Conservation (phyloP, 1,284 basidiomycete species). For the Anthracocystis walkeri region DNA sequence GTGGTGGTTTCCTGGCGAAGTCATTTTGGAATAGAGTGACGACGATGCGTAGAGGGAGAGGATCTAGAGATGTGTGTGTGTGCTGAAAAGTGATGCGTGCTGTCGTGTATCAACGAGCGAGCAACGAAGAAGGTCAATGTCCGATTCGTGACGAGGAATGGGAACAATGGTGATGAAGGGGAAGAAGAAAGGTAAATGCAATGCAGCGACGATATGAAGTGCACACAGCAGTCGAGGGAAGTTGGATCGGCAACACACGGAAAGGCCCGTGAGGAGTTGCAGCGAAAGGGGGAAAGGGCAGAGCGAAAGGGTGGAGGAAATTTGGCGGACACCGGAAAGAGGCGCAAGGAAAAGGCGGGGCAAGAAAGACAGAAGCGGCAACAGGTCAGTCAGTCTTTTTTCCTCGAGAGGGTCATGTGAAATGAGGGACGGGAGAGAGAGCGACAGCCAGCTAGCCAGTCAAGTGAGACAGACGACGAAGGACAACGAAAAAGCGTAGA, state of each 20-base stretch:
- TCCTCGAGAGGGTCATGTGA: slow-evolving; percentile 8
- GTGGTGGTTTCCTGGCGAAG: slow-evolving; percentile 69
- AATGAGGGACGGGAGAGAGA: slow-evolving; percentile 1
- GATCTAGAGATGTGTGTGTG: neutral
- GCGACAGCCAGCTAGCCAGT: neutral
- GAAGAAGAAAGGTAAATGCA: slow-evolving; percentile 1
- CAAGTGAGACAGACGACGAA: neutral
- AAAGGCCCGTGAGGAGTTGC: slow-evolving; percentile 16
- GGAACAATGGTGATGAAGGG: neutral
- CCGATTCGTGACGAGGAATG: slow-evolving; percentile 2
- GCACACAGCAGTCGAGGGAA: neutral
- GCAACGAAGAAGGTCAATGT: neutral
- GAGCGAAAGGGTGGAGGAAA: slow-evolving; percentile 11
- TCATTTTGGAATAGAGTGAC: slow-evolving; percentile 50
- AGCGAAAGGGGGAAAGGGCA: slow-evolving; percentile 5
- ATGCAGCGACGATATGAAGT: neutral
- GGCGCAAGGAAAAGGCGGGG: slow-evolving; percentile 6
- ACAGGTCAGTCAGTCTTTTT: slow-evolving; percentile 2
- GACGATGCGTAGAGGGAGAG: slow-evolving; percentile 6
- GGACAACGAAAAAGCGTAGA: neutral
- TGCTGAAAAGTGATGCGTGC: neutral
- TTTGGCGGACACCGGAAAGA: slow-evolving; percentile 7
- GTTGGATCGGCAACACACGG: slow-evolving; percentile 29
- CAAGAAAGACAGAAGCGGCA: slow-evolving; percentile 7
- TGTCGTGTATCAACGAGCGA: neutral